Conservation (phyloP, 108 stramenopile genomes). For the Mayamaea pseudoterrestris region DNA sequence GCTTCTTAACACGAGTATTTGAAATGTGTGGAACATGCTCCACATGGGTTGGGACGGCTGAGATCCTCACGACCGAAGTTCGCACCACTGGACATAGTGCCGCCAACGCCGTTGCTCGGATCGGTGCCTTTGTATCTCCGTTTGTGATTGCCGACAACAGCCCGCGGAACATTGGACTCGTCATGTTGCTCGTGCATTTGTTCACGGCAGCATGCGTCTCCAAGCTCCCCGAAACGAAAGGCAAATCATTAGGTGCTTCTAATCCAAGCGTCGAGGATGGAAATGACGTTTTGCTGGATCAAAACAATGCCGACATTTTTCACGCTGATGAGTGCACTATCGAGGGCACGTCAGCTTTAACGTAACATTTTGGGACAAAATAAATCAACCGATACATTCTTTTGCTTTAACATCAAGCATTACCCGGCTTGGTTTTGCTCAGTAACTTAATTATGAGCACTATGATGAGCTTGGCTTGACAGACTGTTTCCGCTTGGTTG, state of each 20-base stretch:
- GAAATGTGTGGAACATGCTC: slow-evolving; percentile 57
- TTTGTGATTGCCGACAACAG: slow-evolving; percentile 38
- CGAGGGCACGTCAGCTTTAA: no score
- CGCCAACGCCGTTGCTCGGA: slow-evolving; percentile 66
- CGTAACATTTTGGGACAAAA: no score
- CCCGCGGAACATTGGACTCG: slow-evolving; percentile 26
- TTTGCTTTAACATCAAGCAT: background rate
- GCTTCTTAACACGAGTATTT: slow-evolving; percentile 56
- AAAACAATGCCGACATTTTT: no score
- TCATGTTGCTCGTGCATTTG: slow-evolving; percentile 36
- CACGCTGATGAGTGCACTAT: no score
- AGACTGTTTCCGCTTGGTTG: no score
- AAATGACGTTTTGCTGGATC: no score
- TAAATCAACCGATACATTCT: background rate
- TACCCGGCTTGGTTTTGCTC: no score
- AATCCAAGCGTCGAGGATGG: no score
- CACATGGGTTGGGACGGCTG: slow-evolving; percentile 67
- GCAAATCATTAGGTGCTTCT: slow-evolving; percentile 27
- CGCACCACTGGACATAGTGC: slow-evolving; percentile 52
- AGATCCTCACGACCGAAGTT: slow-evolving; percentile 68
- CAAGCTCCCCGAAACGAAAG: slow-evolving; percentile 52
- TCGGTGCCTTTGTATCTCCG: slow-evolving; percentile 48
- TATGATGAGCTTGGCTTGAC: no score
- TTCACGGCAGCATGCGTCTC: slow-evolving; percentile 23
- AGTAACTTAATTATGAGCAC: no score